These are phyloP conservation scores for Eucalyptus erythrocorys DNA, from an alignment of 345 rosid genomes.

Conservation along the genomic window DNA sequence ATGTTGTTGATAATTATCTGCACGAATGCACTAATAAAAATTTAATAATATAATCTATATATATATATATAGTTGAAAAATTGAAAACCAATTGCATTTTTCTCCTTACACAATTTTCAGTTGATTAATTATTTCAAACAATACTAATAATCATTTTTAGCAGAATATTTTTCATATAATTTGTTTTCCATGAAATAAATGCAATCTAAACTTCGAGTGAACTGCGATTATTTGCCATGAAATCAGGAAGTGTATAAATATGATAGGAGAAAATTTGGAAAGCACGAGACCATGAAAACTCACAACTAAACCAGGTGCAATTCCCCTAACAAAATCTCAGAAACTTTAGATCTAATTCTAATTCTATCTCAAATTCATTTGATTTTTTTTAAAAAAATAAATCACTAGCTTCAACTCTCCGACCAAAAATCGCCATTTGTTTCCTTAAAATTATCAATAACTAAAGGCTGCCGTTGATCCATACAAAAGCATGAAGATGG, in stretches of 20 bases:
- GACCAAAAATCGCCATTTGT: neutral
- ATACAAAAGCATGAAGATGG: neutral
- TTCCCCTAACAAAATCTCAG: neutral
- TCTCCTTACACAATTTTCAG: no score
- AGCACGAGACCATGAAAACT: neutral
- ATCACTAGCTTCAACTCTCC: neutral
- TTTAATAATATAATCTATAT: no score
- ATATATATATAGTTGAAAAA: no score
- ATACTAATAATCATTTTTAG: no score
- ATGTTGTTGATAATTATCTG: neutral
- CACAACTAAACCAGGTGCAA: neutral
- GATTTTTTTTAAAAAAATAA: neutral
- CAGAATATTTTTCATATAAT: neutral
- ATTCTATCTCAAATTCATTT: neutral
- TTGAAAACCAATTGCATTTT: no score
- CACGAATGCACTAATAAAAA: no score
- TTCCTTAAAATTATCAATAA: neutral
- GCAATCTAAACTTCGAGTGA: accelerated
- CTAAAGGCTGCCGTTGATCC: neutral
- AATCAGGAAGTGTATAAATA: no score
- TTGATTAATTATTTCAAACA: no score
- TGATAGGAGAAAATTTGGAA: neutral
- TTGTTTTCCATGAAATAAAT: neutral
- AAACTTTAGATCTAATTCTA: neutral
- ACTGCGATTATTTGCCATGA: neutral